These are phyloP conservation scores for Moesziomyces sp. DNA, from an alignment of 1,284 basidiomycete genomes.

Conservation along the genomic window DNA sequence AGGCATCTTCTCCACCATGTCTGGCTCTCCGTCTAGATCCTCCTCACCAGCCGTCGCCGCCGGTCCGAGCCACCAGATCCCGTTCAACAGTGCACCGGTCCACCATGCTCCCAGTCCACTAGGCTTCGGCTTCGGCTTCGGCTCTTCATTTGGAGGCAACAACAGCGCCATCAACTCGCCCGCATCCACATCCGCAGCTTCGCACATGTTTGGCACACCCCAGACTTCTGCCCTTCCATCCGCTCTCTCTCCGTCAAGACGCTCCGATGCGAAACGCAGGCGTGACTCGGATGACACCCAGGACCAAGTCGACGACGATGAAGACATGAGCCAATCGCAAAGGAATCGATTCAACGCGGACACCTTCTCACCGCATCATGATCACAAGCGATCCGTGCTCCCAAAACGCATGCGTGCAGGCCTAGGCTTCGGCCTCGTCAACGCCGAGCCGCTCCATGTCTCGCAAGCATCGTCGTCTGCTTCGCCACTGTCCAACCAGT, in stretches of 20 bases:
- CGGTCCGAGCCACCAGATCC: constrained; percentile 49
- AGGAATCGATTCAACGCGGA: constrained; percentile 16
- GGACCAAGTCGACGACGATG: constrained; percentile 41
- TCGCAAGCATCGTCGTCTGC: constrained; percentile 11
- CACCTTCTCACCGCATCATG: constrained; percentile 15
- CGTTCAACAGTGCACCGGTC: constrained; percentile 50
- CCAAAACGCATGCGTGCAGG: constrained; percentile 54
- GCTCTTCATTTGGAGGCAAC: constrained; percentile 47
- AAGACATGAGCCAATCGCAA: constrained; percentile 43
- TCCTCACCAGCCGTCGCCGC: constrained; percentile 42
- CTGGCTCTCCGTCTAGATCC: constrained; percentile 42
- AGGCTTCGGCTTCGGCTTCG: constrained; percentile 57
- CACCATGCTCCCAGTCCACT: constrained; percentile 54
- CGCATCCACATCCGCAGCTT: constrained; percentile 14
- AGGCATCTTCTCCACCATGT: constrained; percentile 35
- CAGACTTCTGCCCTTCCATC: constrained; percentile 10
- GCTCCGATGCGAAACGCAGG: constrained; percentile 46
- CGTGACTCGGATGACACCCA: constrained; percentile 38
- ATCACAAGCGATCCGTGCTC: constrained; percentile 31
- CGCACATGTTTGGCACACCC: constrained; percentile 23
- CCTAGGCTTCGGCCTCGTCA: constrained; percentile 42
- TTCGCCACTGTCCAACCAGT: constrained; percentile 1
- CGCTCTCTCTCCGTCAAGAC: constrained; percentile 19
- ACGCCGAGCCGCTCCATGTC: constrained; percentile 18
- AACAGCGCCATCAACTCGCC: constrained; percentile 18